Base-by-base conservation (phyloP, 1,284 basidiomycete species). In the Phlebopus sp. region DNA sequence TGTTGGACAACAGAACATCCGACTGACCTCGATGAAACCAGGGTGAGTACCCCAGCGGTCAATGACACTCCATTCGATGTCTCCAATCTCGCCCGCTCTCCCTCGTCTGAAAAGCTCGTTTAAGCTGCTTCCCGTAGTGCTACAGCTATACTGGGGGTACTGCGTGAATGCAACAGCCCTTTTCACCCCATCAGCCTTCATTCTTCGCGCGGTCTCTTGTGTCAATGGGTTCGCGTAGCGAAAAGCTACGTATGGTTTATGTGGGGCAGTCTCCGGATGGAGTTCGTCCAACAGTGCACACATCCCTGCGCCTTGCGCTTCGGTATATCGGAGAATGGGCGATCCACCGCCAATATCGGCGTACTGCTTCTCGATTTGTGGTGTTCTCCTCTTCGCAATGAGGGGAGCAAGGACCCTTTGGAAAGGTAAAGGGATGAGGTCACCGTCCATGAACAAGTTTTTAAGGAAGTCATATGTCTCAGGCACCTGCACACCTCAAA, bases 91-190 rank as follows among this genome's bases (percentile, higher is more conserved):
- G 43, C 81, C 78, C 37, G 77, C 63, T 64, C 72, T 82, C 55
- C 77, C 79, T 56, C 70, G 72, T 57, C 84, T 67, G 65, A 85
- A 97, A 35, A 99, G 74, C 71, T 99, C 96, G 64, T 99, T 99
- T 60, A 99, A 65, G 64, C 90, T 94, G 71, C 92, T 96, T 34
- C 97, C 97, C 0, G 97, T 99, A 4, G 97, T 99, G 54, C 90
- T 94, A 71, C 97, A 99, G 61, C 90, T 93, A 72, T 99, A 99
- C 69, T 99, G 97, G 1, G 97, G 97, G 67, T 99, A 99, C 71
- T 99, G 97, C 2, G 92, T 93, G 72, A 99, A 99, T 17, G 95
- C 97, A 19, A 99, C 78, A 0, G 96, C 97, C 47, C 95, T 78
- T 63, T 79, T 87, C 30, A 99, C 93, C 17, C 95, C 93, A 64